Percentiles rank a stretch among this genome's conserved stretches.
phyloP scores from a whole-genome alignment of 495 filamentous ascomycete species.

The Terfezia boudieri region DNA sequence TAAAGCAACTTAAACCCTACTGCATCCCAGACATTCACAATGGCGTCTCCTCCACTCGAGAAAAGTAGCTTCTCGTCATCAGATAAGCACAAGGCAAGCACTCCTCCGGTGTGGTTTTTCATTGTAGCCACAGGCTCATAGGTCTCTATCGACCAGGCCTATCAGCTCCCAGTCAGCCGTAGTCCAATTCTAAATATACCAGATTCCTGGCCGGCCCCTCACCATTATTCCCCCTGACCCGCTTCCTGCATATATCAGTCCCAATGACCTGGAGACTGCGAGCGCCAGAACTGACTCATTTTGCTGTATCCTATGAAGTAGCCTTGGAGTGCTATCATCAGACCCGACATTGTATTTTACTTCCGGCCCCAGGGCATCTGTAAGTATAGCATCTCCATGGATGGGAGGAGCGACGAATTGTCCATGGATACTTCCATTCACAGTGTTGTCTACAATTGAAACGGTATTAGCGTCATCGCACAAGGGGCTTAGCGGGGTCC shows the following conservation, averaged over 20 bases:
- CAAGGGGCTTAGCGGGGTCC: not conserved
- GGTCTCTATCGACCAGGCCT: conserved; percentile 70
- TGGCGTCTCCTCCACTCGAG: conserved; percentile 80
- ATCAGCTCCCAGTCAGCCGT: not conserved
- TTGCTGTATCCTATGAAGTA: conserved; percentile 48
- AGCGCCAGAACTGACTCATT: conserved; percentile 51
- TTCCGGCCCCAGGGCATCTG: too few species aligned
- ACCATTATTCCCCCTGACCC: conserved; percentile 79
- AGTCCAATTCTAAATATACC: not conserved
- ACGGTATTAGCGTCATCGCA: not conserved
- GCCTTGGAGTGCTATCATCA: conserved; percentile 22
- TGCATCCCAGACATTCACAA: conserved; percentile 66
- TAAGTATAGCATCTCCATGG: too few species aligned
- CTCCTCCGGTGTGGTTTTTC: conserved; percentile 71
- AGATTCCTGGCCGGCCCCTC: conserved; percentile 6
- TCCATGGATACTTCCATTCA: not conserved
- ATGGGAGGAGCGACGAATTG: too few species aligned
- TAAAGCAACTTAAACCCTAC: conserved; percentile 45
- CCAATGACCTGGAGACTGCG: conserved; percentile 33
- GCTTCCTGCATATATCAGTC: conserved; percentile 56
- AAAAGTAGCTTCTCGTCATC: conserved; percentile 56
- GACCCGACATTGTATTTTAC: too few species aligned
- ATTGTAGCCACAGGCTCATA: conserved; percentile 55
- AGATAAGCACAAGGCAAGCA: conserved; percentile 63
- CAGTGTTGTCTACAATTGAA: not conserved